A percentile compares a stretch with the other conserved stretches of the same genome.
Conservation (phyloP, 129 eudicot species). For the Artemisia annua region DNA sequence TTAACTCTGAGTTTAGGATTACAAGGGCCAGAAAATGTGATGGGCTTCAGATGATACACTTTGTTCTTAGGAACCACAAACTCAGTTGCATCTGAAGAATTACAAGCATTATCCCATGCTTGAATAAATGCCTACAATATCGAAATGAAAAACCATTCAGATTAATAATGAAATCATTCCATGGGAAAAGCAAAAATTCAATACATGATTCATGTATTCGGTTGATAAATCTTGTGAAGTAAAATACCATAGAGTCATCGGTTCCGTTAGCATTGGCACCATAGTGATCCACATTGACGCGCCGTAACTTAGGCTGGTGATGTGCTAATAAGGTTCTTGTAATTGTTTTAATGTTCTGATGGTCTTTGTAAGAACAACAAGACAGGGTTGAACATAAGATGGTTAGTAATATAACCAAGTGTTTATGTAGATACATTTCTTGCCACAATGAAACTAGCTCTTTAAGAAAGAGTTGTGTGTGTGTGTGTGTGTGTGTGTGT, state of each 20-base stretch:
- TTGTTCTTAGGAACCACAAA: constrained; percentile 59
- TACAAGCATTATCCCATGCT: constrained; percentile 89
- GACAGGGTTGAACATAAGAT: constrained; percentile 34
- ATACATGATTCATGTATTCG: constrained; percentile 7
- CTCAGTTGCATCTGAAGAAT: constrained; percentile 29
- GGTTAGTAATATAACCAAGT: constrained; percentile 22
- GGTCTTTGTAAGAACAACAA: constrained; percentile 19
- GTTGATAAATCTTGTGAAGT: too few relatives aligned
- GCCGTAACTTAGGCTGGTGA: constrained; percentile 1
- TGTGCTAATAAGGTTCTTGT: constrained; percentile 23
- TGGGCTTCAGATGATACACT: constrained; percentile 65
- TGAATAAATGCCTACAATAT: constrained; percentile 62
- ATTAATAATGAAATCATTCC: neutral
- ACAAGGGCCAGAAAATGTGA: constrained; percentile 80
- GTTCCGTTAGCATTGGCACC: constrained; percentile 57
- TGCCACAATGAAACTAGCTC: constrained; percentile 5
- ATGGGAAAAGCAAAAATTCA: neutral
- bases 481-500: too few relatives aligned
- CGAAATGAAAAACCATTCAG: neutral
- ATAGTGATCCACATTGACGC: constrained; percentile 51
- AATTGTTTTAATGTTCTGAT: constrained; percentile 14
- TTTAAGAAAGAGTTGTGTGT: neutral
- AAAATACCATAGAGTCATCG: constrained; percentile 49
- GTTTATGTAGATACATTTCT: constrained; percentile 43
- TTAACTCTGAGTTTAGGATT: constrained; percentile 43